Percentiles rank a stretch among this genome's conserved stretches.
Evolutionary conservation across 108 stramenopile species (phyloP).

Genomic region (Stephanodiscus triporus): DNA sequence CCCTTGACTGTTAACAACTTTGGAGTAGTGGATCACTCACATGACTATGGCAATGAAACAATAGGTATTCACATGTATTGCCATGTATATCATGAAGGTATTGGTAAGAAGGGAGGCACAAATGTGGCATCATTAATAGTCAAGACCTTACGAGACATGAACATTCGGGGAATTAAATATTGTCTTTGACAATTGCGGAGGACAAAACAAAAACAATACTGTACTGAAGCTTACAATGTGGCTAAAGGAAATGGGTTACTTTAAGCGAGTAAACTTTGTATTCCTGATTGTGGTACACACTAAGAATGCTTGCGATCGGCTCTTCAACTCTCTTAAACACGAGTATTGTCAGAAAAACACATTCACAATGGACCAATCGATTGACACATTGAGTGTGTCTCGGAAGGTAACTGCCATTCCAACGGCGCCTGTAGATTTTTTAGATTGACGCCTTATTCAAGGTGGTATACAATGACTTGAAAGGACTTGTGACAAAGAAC

Average conservation of each 20-base stretch:
- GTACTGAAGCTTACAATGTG: slow-evolving; percentile 7
- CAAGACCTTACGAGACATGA: background rate
- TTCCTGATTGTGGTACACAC: slow-evolving; percentile 29
- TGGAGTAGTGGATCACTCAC: slow-evolving; percentile 21
- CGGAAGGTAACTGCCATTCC: background rate
- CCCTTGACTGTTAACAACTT: slow-evolving; percentile 14
- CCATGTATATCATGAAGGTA: slow-evolving; percentile 17
- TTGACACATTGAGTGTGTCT: background rate
- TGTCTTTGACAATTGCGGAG: slow-evolving; percentile 20
- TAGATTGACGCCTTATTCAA: background rate
- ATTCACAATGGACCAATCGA: background rate
- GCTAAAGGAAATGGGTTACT: slow-evolving; percentile 11
- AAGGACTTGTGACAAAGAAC: background rate
- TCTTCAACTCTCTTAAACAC: slow-evolving; percentile 9
- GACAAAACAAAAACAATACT: slow-evolving; percentile 31
- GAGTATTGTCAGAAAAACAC: background rate
- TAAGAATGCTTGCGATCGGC: too few species aligned
- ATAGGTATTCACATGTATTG: slow-evolving; percentile 9
- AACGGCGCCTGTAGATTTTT: background rate
- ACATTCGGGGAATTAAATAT: background rate
- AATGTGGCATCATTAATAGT: slow-evolving; percentile 23
- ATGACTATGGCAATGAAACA: background rate
- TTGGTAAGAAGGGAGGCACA: slow-evolving; percentile 24
- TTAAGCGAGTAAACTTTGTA: slow-evolving; percentile 11
- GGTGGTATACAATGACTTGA: background rate